Conservation (phyloP, 2,329 filamentous ascomycete species). For the Dothistroma pini region DNA sequence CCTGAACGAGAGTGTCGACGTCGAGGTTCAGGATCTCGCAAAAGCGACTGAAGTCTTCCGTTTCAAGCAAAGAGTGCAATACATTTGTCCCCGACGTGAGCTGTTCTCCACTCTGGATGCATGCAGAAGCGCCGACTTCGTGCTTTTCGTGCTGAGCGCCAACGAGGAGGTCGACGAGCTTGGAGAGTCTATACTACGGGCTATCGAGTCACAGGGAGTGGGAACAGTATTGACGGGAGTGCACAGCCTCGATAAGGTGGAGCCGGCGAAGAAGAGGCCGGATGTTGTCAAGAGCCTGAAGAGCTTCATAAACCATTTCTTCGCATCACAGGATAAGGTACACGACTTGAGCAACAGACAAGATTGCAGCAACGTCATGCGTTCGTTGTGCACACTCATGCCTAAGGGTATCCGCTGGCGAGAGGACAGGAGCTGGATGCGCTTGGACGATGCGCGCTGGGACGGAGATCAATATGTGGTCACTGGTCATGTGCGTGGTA, state of each 20-base stretch:
- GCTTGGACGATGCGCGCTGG: constrained; percentile 79
- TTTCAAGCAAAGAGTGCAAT: constrained; percentile 93
- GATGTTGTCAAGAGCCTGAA: constrained; percentile 79
- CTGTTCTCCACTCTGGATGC: constrained; percentile 77
- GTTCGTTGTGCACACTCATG: constrained; percentile 84
- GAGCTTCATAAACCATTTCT: constrained; percentile 91
- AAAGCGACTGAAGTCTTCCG: constrained; percentile 70
- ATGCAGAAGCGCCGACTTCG: constrained; percentile 84
- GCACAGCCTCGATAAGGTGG: constrained; percentile 65
- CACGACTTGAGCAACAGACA: constrained; percentile 84
- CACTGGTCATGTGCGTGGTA: constrained; percentile 82
- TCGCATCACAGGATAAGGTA: constrained; percentile 86
- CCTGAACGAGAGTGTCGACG: constrained; percentile 76
- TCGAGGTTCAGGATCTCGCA: constrained; percentile 59
- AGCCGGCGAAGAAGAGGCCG: constrained; percentile 72
- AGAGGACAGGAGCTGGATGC: constrained; percentile 93
- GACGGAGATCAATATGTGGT: constrained; percentile 53
- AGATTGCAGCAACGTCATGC: constrained; percentile 85
- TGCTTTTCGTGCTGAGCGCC: constrained; percentile 79
- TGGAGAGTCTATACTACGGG: constrained; percentile 79
- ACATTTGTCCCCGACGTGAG: constrained; percentile 70
- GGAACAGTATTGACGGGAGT: constrained; percentile 88
- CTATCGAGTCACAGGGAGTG: constrained; percentile 89
- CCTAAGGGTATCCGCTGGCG: constrained; percentile 95
- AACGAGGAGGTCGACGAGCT: constrained; percentile 77